Evolutionary conservation across 805 yeast species (phyloP).

Genomic region (Pichia insulana): DNA sequence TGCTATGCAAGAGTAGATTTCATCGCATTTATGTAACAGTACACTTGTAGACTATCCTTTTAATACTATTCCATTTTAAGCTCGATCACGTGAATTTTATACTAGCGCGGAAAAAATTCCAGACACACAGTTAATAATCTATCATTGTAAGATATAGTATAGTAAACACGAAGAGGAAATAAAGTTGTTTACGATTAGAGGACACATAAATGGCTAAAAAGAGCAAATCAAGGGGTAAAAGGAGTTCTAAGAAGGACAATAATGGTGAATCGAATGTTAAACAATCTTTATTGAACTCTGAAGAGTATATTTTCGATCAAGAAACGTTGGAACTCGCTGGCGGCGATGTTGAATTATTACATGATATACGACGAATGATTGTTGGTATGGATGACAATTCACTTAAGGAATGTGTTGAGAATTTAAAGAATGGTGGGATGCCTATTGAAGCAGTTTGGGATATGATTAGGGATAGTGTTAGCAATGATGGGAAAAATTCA

Average conservation of each 20-base stretch:
- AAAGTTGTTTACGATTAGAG: no score
- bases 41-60: background rate
- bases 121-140: no score
- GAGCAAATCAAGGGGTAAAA: background rate
- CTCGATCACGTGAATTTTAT: no score
- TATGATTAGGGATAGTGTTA: background rate
- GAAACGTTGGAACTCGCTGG: conserved; percentile 1
- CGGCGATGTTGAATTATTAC: conserved; percentile 1
- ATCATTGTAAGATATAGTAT: no score
- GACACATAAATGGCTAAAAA: background rate
- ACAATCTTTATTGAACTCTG: no score
- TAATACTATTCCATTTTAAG: no score
- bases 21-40: background rate
- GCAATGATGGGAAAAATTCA: no score
- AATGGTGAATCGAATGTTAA: background rate
- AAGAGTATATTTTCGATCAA: background rate
- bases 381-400: background rate
- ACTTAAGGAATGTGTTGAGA: conserved; percentile 1
- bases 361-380: background rate
- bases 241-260: background rate
- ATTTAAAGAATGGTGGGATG: background rate
- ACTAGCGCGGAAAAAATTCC: no score
- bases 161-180: no score
- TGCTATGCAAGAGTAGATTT: background rate
- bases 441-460: background rate